Base-by-base conservation (phyloP, 192 early-diverging fungal species). In the Umbelopsis ramanniana region DNA sequence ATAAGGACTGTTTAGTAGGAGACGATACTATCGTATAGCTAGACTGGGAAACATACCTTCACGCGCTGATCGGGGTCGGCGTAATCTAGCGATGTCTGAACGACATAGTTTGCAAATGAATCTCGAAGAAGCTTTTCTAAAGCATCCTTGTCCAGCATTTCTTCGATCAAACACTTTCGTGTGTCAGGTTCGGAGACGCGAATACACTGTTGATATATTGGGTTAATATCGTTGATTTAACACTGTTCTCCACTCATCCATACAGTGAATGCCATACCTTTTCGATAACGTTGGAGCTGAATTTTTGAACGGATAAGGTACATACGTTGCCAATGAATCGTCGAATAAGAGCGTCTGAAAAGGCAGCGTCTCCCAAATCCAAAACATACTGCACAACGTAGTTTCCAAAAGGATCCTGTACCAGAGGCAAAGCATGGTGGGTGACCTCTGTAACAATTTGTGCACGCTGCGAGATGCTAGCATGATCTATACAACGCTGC, bases 321-420 rank as follows among this genome's bases (percentile, higher is more conserved):
- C 89, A 92, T 29, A 94, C 90, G 75, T 90, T 86, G 26, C 87
- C 91, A 55, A 94, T 84, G 76, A 96, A 93, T 38, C 87, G 86
- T 14, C 83, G 82, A 70, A 94, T 89, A 46, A 96, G 75, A 7
- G 85, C 76, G 75, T 94, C 91, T 15, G 89, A 86, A 66, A 87
- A 94, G 8, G 81, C 83, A 14, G 78, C 72, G 45, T 94, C 86
- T 6, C 84, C 84, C 40, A 96, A 81, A 66, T 96, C 95, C 50
- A 96, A 82, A 35, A 96, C 91, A 53, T 96, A 96, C 82, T 96
- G 95, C 48, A 96, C 93, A 14, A 96, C 95, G 70, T 96, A 96
- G 86, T 96, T 96, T 19, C 93, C 95, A 81, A 92, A 96, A 29
- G 92, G 92, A 74, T 96, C 95, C 79, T 96, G 89, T 0, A 96